Evolutionary conservation across 1,139 yeast species (phyloP).

Genomic region (Zygosaccharomyces pseudobailii): DNA sequence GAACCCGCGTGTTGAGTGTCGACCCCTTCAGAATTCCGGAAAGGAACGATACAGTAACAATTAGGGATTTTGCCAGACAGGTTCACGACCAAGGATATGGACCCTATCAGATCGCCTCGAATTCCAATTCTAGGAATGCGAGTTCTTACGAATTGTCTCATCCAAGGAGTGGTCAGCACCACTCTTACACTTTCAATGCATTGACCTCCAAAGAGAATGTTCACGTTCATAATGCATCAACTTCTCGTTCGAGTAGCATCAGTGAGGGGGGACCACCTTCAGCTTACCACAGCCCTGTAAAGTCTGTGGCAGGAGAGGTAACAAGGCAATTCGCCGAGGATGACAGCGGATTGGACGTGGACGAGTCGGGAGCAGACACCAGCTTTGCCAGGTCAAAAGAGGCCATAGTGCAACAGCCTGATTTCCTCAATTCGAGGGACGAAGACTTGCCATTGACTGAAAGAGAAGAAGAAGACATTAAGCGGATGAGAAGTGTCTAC

Average conservation of each 20-base stretch:
- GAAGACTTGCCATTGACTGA: conserved; percentile 18
- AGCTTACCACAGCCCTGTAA: conserved; percentile 15
- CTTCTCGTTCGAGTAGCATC: conserved; percentile 4
- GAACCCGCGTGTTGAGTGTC: conserved; percentile 7
- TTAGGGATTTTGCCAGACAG: conserved; percentile 30
- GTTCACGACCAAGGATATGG: conserved; percentile 26
- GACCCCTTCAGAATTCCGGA: conserved; percentile 32
- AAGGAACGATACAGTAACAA: conserved; percentile 21
- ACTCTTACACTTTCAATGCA: conserved; percentile 7
- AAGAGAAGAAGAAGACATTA: conserved; percentile 65
- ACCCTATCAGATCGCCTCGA: conserved; percentile 28
- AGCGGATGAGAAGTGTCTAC: conserved; percentile 73
- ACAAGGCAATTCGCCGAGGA: conserved; percentile 15
- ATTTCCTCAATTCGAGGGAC: conserved; percentile 4
- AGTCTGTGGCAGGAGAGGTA: conserved; percentile 18
- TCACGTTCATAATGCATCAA: conserved; percentile 4
- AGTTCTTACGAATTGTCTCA: conserved; percentile 14
- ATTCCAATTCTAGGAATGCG: conserved; percentile 18
- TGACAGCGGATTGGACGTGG: conserved; percentile 15
- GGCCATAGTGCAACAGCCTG: background rate
- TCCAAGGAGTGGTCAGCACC: conserved; percentile 6
- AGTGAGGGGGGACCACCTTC: background rate
- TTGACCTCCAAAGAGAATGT: conserved; percentile 7
- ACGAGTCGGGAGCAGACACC: conserved; percentile 12
- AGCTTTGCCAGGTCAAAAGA: conserved; percentile 6